These are phyloP conservation scores for Phytophthora meadii DNA, from an alignment of 352 stramenopile genomes.

Conservation along the genomic window DNA sequence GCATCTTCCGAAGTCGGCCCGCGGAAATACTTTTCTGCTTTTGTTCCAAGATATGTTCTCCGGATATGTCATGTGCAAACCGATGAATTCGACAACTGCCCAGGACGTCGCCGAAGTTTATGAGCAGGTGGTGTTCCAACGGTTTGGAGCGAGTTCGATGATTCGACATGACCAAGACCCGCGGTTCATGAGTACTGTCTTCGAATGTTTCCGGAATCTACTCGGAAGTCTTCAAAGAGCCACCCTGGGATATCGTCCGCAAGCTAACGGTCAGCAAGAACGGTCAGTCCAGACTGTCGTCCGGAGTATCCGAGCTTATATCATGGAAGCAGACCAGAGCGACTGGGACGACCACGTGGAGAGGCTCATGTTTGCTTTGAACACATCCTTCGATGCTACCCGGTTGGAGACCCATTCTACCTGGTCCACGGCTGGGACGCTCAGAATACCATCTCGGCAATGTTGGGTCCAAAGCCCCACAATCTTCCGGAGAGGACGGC, in stretches of 20 bases:
- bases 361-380: background rate
- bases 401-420: conserved; percentile 10
- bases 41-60: too few relatives aligned
- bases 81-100: too few relatives aligned
- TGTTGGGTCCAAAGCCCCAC: conserved; percentile 11
- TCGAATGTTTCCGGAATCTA: too few relatives aligned
- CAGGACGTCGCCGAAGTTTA: too few relatives aligned
- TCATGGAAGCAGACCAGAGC: conserved; percentile 5
- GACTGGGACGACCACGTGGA: conserved; percentile 13
- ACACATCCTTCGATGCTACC: conserved; percentile 2
- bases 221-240: too few relatives aligned
- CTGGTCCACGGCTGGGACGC: background rate
- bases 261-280: conserved; percentile 10
- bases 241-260: conserved; percentile 11
- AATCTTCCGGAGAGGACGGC: background rate
- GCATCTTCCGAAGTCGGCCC: too few relatives aligned
- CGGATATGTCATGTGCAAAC: too few relatives aligned
- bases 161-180: too few relatives aligned
- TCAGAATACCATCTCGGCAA: background rate
- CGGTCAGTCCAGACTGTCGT: conserved; percentile 6
- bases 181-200: too few relatives aligned
- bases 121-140: too few relatives aligned
- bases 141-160: too few relatives aligned
- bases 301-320: conserved; percentile 6
- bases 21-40: too few relatives aligned